phyloP scores from a whole-genome alignment of 2,329 filamentous ascomycete genomes.

The Colletotrichum orchidophilum region DNA sequence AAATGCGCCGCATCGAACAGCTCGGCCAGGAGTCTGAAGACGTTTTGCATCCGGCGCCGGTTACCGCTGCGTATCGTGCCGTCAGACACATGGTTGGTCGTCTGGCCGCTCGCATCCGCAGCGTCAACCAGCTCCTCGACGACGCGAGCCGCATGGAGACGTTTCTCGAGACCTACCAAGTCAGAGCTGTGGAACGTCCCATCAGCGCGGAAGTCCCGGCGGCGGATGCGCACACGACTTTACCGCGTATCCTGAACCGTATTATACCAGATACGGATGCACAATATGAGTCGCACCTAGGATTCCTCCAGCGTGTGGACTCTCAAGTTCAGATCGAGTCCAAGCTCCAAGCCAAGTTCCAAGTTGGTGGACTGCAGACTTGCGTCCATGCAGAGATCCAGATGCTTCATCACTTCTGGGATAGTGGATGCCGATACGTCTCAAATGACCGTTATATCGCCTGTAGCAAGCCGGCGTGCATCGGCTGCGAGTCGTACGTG shows the following conservation, averaged over 20 bases:
- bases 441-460: constrained; percentile 55
- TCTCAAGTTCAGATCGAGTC: constrained; percentile 36
- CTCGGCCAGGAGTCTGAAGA: neutral
- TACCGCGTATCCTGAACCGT: constrained; percentile 44
- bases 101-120: constrained; percentile 53
- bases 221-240: constrained; percentile 40
- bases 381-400: constrained; percentile 57
- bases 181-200: constrained; percentile 37
- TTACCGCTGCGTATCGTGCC: constrained; percentile 37
- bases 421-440: constrained; percentile 43
- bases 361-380: constrained; percentile 37
- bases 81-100: constrained; percentile 55
- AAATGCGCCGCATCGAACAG: constrained; percentile 12
- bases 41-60: neutral
- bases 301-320: constrained; percentile 40
- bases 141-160: constrained; percentile 41
- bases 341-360: constrained; percentile 40
- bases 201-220: constrained; percentile 35
- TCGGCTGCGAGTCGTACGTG: constrained; percentile 58
- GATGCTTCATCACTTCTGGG: constrained; percentile 56
- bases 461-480: constrained; percentile 62
- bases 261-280: constrained; percentile 39
- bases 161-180: constrained; percentile 44
- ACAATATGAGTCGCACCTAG: constrained; percentile 24
- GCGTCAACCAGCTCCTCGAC: constrained; percentile 47